Evolutionary conservation across 768 basidiomycete species (phyloP).

Genomic region (Leccinum aurantiacum): DNA sequence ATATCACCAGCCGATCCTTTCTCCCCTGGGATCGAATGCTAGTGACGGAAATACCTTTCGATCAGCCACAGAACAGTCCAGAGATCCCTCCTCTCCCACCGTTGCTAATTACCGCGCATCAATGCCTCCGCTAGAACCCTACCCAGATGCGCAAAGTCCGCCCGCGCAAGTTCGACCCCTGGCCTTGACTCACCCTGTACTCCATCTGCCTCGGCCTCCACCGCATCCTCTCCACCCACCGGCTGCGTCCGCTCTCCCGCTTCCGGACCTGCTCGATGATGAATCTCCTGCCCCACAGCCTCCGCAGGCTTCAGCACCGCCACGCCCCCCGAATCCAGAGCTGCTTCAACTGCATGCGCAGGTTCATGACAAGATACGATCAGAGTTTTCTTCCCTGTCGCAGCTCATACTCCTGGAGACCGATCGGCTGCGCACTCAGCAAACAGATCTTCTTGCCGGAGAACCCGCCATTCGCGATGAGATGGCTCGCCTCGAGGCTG

Average conservation of each 20-base stretch:
- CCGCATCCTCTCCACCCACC: constrained; percentile 24
- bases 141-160: constrained; percentile 30
- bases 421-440: constrained; percentile 76
- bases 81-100: constrained; percentile 22
- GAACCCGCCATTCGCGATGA: constrained; percentile 95
- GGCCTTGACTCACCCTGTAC: constrained; percentile 28
- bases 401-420: constrained; percentile 63
- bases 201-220: constrained; percentile 21
- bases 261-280: constrained; percentile 65
- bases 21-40: constrained; percentile 16
- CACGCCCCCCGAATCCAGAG: constrained; percentile 88
- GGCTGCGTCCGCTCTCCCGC: constrained; percentile 20
- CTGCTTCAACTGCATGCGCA: constrained; percentile 75
- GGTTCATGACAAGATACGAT: constrained; percentile 71
- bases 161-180: constrained; percentile 22
- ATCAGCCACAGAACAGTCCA: constrained; percentile 21
- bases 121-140: constrained; percentile 29
- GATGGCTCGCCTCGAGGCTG: constrained; percentile 91
- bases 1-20: constrained; percentile 24
- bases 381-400: constrained; percentile 70
- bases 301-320: constrained; percentile 49
- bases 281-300: constrained; percentile 40
- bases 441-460: constrained; percentile 82
- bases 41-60: constrained; percentile 21
- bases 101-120: constrained; percentile 30